phyloP scores from a whole-genome alignment of 225 moss, liverwort and hornwort genomes.

The Neckera pumila region DNA sequence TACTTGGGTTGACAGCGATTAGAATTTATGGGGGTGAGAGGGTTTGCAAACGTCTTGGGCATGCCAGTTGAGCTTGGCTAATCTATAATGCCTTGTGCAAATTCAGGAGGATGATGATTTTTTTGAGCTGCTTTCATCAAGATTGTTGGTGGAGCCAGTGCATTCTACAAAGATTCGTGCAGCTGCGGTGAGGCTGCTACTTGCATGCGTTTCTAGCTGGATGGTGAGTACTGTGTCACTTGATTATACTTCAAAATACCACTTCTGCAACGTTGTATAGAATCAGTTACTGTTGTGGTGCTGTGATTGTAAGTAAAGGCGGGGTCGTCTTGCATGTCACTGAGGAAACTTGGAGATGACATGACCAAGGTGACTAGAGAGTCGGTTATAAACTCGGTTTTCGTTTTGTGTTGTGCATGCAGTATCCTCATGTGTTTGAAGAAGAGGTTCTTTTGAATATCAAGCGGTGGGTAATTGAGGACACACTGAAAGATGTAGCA shows the following conservation, averaged over 20 bases:
- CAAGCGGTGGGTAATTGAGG: conserved; percentile 91
- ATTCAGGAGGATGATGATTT: conserved; percentile 96
- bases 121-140: conserved; percentile 81
- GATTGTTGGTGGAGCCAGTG: conserved; percentile 62
- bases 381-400: not conserved
- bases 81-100: not conserved
- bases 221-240: conserved; percentile 39
- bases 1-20: not conserved
- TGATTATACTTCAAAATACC: not conserved
- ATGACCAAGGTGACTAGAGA: not conserved
- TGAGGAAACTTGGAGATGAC: not conserved
- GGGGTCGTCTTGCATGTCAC: not conserved
- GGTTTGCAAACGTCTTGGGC: not conserved
- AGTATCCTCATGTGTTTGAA: conserved; percentile 86
- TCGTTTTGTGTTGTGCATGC: conserved; percentile 12
- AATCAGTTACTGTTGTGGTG: not conserved
- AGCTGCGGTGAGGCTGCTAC: conserved; percentile 82
- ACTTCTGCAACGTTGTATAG: not conserved
- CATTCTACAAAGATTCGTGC: conserved; percentile 64
- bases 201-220: conserved; percentile 79
- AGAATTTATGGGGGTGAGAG: not conserved
- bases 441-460: conserved; percentile 74
- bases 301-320: not conserved
- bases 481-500: conserved; percentile 27
- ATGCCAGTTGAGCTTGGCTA: not conserved